A percentile compares a stretch with the other conserved stretches of the same genome.
These are phyloP conservation scores for Pyrenophora tritici-repentis DNA, from an alignment of 2,329 filamentous ascomycete species.

Conservation along the genomic window DNA sequence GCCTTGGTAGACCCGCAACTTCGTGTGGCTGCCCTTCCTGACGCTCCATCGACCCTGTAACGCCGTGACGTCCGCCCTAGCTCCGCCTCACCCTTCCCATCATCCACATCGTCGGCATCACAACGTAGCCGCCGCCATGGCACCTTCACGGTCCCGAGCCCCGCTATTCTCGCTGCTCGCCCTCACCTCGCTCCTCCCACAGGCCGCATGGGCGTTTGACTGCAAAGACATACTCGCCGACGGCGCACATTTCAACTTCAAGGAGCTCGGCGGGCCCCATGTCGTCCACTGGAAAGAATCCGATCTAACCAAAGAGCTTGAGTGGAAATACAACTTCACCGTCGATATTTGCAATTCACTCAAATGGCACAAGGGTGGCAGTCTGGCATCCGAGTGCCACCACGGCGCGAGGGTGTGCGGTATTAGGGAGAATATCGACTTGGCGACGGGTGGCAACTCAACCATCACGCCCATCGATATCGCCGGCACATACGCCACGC, in stretches of 20 bases:
- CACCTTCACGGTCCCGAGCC: constrained; percentile 28
- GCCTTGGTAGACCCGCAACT: constrained; percentile 4
- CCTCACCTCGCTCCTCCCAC: constrained; percentile 31
- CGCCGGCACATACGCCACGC: constrained; percentile 69
- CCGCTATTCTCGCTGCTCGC: constrained; percentile 33
- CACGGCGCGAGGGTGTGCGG: constrained; percentile 77
- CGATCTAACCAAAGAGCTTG: constrained; percentile 52
- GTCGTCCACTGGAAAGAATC: constrained; percentile 63
- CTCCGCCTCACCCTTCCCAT: constrained; percentile 8
- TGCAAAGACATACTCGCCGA: constrained; percentile 68
- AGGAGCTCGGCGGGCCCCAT: constrained; percentile 68
- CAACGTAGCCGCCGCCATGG: constrained; percentile 32
- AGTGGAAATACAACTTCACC: constrained; percentile 79
- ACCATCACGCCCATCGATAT: constrained; percentile 70
- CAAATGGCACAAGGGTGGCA: constrained; percentile 60
- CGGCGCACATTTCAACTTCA: constrained; percentile 67
- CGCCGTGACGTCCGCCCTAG: constrained; percentile 8
- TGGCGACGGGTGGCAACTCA: constrained; percentile 54
- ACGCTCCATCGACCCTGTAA: constrained; percentile 4
- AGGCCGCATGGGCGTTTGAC: constrained; percentile 52
- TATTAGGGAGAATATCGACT: constrained; percentile 64
- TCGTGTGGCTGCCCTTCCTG: constrained; percentile 2
- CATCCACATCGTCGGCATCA: constrained; percentile 13
- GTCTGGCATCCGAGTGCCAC: constrained; percentile 65
- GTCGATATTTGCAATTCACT: constrained; percentile 75